Base-by-base conservation (phyloP, 2,329 filamentous ascomycete species). In the Calonectria hongkongensis region DNA sequence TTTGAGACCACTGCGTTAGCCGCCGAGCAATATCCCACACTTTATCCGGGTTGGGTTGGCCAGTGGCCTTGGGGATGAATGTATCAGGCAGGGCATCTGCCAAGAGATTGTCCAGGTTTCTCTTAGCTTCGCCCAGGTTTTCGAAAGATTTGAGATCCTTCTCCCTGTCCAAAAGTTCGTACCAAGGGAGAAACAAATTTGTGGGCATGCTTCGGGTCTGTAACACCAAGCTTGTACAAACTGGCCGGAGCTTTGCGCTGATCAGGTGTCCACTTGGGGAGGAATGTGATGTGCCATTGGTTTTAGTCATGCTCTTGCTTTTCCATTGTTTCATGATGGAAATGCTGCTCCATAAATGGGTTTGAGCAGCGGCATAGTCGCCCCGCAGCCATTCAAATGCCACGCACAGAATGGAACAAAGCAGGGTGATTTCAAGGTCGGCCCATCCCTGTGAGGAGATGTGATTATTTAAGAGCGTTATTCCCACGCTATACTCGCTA, bases 301-400 rank as follows among this genome's bases (percentile, higher is more conserved):
- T 13, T 2, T 28, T 45, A 10, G 54, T n/a, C 6, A 5, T 21
- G 12, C 68, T 68, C 6, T 65, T 60, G 2, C 67, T 58, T 1
- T 56, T 30, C 75, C 74, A 76, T 45, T 74, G 72, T 1, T 58
- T 58, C 39, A 76, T 62, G 33, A 76, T 71, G 21, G 50, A 70
- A 30, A 72, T 48, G 30, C 71, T 73, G 13, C 74, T 74, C 63
- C 51, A 56, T 6, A 76, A 30, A 30, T 76, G 74, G 0, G 73
- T 75, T 15, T 70, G 68, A 2, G 75, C 75, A 28, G 73, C 67
- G 2, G 15, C n/a, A 39, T 76, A 75, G 18, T 76, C 70, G 2
- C 73, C 75, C 2, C 75, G 70, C 13, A 76, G 25, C 75, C 75
- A 76, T 60, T 76, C 75, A 39, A 76, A 76, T 1, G 72, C 70